Percentiles rank a stretch among this genome's conserved stretches.
Conservation (phyloP, 1,284 basidiomycete species). For the Phellinidium pouzarii region DNA sequence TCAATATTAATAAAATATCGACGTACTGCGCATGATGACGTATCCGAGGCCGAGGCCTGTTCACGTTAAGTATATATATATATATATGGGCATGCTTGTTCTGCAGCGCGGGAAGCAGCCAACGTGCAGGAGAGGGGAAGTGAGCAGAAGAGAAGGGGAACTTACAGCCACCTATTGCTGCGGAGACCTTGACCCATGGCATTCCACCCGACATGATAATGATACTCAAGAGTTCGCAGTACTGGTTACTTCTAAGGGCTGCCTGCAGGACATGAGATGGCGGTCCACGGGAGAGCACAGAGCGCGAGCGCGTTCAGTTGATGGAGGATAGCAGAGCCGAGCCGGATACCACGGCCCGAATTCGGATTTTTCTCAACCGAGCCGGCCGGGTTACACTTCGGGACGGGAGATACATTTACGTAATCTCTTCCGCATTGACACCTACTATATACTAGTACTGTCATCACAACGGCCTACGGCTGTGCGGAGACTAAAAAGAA, state of each 20-base stretch:
- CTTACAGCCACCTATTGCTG: slow-evolving; percentile 14
- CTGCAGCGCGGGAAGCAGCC: background rate
- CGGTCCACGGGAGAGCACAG: too few species aligned
- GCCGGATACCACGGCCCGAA: too few species aligned
- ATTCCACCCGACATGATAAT: slow-evolving; percentile 12
- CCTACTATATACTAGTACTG: too few species aligned
- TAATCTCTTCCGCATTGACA: too few species aligned
- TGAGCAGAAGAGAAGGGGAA: background rate
- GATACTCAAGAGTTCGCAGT: background rate
- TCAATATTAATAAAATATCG: too few species aligned
- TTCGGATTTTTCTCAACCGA: too few species aligned
- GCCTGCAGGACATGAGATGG: background rate
- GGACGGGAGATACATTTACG: too few species aligned
- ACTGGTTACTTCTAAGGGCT: too few species aligned
- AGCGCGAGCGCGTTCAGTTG: too few species aligned
- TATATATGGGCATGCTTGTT: background rate
- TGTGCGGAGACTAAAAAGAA: background rate
- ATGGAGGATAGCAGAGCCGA: too few species aligned
- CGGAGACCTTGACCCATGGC: slow-evolving; percentile 18
- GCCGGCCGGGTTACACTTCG: too few species aligned
- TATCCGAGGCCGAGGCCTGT: slow-evolving; percentile 16
- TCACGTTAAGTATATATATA: background rate
- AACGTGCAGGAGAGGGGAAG: background rate
- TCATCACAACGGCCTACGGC: too few species aligned
- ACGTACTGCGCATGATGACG: slow-evolving; percentile 16